phyloP scores from a whole-genome alignment of 2,329 filamentous ascomycete species.

The Claviceps quebecensis region DNA sequence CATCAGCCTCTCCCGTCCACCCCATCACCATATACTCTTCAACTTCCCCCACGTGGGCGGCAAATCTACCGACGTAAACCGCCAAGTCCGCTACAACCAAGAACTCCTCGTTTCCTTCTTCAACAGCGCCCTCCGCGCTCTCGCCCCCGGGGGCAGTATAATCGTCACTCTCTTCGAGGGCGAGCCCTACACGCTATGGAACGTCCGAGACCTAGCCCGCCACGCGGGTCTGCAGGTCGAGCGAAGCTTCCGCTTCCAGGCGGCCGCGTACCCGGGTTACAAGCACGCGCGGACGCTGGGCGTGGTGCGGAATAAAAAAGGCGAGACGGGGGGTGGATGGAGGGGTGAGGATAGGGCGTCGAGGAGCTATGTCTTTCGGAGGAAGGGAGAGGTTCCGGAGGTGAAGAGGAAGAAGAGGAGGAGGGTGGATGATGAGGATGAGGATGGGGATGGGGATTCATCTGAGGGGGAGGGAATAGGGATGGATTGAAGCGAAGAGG shows the following conservation, averaged over 20 bases:
- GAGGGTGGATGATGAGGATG: slow-evolving; percentile 2
- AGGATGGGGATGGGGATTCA: background rate
- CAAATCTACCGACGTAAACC: slow-evolving; percentile 80
- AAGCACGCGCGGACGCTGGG: slow-evolving; percentile 60
- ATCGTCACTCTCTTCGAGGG: slow-evolving; percentile 85
- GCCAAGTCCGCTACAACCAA: slow-evolving; percentile 88
- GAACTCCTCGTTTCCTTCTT: slow-evolving; percentile 61
- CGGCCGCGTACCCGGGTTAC: slow-evolving; percentile 58
- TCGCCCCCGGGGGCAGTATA: slow-evolving; percentile 42
- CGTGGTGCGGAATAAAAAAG: slow-evolving; percentile 36
- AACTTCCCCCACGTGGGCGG: slow-evolving; percentile 97
- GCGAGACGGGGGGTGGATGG: slow-evolving; percentile 29
- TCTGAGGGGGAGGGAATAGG: slow-evolving; percentile 13
- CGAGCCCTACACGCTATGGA: slow-evolving; percentile 92
- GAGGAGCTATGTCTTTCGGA: slow-evolving; percentile 48
- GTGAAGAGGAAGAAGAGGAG: slow-evolving; percentile 18
- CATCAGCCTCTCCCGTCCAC: slow-evolving; percentile 36
- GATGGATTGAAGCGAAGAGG: slow-evolving; percentile 2
- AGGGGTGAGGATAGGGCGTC: slow-evolving; percentile 29
- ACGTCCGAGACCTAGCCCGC: slow-evolving; percentile 72
- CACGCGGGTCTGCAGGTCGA: slow-evolving; percentile 60
- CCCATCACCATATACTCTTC: slow-evolving; percentile 73
- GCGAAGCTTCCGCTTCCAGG: slow-evolving; percentile 55
- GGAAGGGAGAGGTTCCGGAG: slow-evolving; percentile 35
- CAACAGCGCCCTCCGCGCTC: slow-evolving; percentile 27